These are phyloP conservation scores for Parietichytrium sp. DNA, from an alignment of 108 stramenopile genomes.

Conservation along the genomic window DNA sequence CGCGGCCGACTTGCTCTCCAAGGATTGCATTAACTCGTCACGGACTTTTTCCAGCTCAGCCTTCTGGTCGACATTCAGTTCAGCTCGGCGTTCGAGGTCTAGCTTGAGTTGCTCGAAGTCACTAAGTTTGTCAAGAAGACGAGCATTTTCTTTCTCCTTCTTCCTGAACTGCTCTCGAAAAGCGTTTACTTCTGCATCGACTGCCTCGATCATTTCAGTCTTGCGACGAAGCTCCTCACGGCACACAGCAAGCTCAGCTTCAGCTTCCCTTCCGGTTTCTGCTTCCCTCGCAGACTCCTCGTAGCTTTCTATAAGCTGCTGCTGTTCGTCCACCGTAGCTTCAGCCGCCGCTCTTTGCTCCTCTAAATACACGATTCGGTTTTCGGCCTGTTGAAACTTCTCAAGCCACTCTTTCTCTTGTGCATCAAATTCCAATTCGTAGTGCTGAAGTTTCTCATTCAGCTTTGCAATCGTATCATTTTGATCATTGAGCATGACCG, in stretches of 20 bases:
- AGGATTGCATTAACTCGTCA: no score
- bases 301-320: conserved; percentile 1
- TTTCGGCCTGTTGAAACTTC: not conserved
- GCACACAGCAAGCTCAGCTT: not conserved
- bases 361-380: not conserved
- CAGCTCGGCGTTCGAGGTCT: no score
- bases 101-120: not conserved
- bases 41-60: no score
- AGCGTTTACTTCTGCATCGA: not conserved
- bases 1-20: no score
- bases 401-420: no score
- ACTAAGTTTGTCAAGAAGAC: not conserved
- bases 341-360: not conserved
- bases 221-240: conserved; percentile 14
- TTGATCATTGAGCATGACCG: not conserved
- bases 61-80: no score
- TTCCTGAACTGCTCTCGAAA: not conserved
- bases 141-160: not conserved
- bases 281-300: not conserved
- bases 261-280: no score
- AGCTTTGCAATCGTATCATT: no score
- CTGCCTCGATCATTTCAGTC: not conserved
- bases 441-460: no score
- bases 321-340: not conserved
- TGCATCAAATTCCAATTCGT: no score